Conservation (phyloP, 192 early-diverging fungal genomes). For the Backusella psychrophila region DNA sequence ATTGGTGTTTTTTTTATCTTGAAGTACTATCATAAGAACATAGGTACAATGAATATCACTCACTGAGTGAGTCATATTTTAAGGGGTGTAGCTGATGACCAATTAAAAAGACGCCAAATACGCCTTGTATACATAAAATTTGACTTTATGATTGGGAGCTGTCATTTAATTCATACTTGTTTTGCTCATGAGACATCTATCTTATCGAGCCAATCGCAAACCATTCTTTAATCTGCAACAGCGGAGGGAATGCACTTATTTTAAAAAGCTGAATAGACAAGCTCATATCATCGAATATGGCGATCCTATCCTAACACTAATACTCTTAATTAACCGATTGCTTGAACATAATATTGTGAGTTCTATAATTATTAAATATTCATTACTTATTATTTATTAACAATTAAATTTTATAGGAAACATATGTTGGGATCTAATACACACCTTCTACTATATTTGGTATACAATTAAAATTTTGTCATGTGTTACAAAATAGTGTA, state of each 20-base stretch:
- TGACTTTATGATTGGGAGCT: neutral
- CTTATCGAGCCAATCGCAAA: neutral
- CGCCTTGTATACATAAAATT: conserved; percentile 2
- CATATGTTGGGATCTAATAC: neutral
- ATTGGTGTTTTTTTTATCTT: conserved; percentile 3
- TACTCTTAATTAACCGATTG: neutral
- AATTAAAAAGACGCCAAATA: neutral
- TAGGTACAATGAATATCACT: conserved; percentile 3
- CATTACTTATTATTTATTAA: neutral
- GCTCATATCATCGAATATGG: neutral
- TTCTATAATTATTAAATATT: neutral
- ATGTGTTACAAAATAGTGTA: neutral
- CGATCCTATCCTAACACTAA: neutral
- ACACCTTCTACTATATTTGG: neutral
- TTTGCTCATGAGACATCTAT: neutral
- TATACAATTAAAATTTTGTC: conserved; percentile 5
- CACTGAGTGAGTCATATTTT: neutral
- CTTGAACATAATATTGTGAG: neutral
- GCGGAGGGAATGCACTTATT: neutral
- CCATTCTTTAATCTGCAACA: neutral
- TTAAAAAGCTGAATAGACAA: neutral
- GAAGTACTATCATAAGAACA: neutral
- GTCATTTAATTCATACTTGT: neutral
- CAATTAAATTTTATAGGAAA: neutral
- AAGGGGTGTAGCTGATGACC: neutral